Evolutionary conservation across 176 grass and related monocot species (phyloP), one percentile per base, ranked within the genome.

Genomic region (Rhipidocladum racemiflorum): DNA sequence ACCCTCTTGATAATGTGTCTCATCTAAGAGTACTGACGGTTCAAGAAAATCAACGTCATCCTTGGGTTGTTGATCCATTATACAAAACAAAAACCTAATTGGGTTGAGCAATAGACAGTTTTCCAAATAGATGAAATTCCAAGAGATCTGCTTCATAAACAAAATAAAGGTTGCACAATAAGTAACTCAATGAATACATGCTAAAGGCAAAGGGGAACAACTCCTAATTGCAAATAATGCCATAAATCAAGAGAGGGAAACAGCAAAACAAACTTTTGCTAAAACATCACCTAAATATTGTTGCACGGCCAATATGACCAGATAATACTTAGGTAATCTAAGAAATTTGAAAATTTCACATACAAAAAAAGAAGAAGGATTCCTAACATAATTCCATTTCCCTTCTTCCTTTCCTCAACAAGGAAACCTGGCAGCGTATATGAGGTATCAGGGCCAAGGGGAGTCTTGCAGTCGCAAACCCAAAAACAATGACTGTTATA

Each of bases 1-100:
- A 10, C 94, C 91, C n/a, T 87, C 89, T 39, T 90, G 80, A 44
- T 88, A 94, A 62, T 92, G 85, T 18, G 83, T 76, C 74, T 94
- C 87, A 40, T 97, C 94, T 62, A 94, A 79, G 63, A 94, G 74
- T 54, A 97, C 63, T 1, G 88, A 68, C 45, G 86, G 70, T 61
- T 91, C 91, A 68, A 97, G 77, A 76, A 94, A 83, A 75, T 97
- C 91, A 65, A 12, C 18, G 43, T 66, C 18, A 71, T 69, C 68
- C 34, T 74, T 68, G 53, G 78, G 16, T 78, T 70, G 72, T 36
- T 42, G 54, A 63, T 97, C 89, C 94, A 97, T 97, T 32, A 5
- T 69, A 74, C 4, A 61, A 77, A 44, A 44, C 5, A 67, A 51
- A 35, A 87, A 39, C 5, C 39, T 50, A 68, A 69, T 70, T 36